Evolutionary conservation across 129 eudicot species (phyloP).

Genomic region (Scalesia atractyloides): DNA sequence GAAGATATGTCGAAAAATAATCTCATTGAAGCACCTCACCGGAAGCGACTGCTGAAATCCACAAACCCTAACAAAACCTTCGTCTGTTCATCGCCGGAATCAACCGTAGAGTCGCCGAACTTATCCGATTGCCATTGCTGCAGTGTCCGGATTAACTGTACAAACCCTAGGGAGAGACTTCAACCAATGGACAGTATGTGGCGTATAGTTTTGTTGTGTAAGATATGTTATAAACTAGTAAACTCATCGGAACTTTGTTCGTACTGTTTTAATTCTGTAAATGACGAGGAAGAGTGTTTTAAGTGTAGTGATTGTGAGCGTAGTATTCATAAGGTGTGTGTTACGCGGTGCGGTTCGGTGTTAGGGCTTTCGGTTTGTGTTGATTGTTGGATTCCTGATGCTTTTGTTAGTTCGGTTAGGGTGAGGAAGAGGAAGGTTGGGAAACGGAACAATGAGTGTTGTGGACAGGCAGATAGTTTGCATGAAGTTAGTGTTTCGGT

Average conservation of each 20-base stretch:
- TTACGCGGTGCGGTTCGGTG: slow-evolving; percentile 36
- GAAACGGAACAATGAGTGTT: slow-evolving; percentile 28
- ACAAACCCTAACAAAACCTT: slow-evolving; percentile 32
- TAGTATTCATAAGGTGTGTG: slow-evolving; percentile 65
- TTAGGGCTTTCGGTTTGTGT: slow-evolving; percentile 64
- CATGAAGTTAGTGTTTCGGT: slow-evolving; percentile 24
- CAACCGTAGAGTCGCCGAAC: slow-evolving; percentile 58
- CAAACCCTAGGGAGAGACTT: slow-evolving; percentile 66
- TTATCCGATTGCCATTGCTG: slow-evolving; percentile 77
- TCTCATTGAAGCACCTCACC: slow-evolving; percentile 26
- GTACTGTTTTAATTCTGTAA: slow-evolving; percentile 53
- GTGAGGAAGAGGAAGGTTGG: slow-evolving; percentile 30
- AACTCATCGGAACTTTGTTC: slow-evolving; percentile 48
- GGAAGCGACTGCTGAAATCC: slow-evolving; percentile 49
- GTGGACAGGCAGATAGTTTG: background rate
- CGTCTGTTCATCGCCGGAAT: slow-evolving; percentile 34
- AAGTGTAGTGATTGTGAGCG: slow-evolving; percentile 53
- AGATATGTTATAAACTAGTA: slow-evolving; percentile 46
- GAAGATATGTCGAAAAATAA: slow-evolving; percentile 1
- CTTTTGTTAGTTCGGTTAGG: slow-evolving; percentile 44
- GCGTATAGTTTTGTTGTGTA: slow-evolving; percentile 84
- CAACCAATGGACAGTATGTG: slow-evolving; percentile 66
- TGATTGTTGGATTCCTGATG: slow-evolving; percentile 94
- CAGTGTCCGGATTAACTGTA: slow-evolving; percentile 41
- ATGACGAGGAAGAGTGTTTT: slow-evolving; percentile 27